Evolutionary conservation across 1,284 basidiomycete species (phyloP).

Genomic region (Moniliella sp.): DNA sequence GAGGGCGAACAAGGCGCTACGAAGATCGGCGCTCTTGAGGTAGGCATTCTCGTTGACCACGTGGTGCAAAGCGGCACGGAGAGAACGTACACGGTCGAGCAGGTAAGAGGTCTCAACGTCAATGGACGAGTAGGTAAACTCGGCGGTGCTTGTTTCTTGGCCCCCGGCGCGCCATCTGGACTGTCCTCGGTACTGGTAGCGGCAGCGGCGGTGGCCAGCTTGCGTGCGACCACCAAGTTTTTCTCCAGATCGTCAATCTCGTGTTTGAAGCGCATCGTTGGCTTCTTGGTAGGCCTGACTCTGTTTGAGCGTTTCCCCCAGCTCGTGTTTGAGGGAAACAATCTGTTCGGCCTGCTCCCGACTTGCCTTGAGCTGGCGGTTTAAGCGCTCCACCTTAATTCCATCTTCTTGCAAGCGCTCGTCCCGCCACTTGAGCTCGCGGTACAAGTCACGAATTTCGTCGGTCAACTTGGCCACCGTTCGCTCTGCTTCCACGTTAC

Average conservation of each 20-base stretch:
- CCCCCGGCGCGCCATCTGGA: slow-evolving; percentile 1
- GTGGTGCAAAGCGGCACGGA: slow-evolving; percentile 68
- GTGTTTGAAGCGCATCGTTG: slow-evolving; percentile 67
- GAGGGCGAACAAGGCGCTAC: slow-evolving; percentile 55
- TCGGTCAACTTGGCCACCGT: slow-evolving; percentile 64
- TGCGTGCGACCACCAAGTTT: no score
- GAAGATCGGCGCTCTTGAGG: slow-evolving; percentile 66
- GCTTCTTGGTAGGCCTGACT: slow-evolving; percentile 74
- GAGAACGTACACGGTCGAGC: slow-evolving; percentile 52
- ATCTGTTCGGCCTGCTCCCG: slow-evolving; percentile 65
- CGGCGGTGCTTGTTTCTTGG: slow-evolving; percentile 1
- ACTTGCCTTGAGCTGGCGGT: slow-evolving; percentile 65
- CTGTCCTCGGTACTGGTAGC: neutral
- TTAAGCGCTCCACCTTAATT: slow-evolving; percentile 84
- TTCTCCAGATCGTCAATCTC: slow-evolving; percentile 68
- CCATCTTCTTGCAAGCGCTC: slow-evolving; percentile 65
- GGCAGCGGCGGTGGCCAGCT: no score
- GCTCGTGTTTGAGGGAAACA: slow-evolving; percentile 54
- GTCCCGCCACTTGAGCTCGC: slow-evolving; percentile 53
- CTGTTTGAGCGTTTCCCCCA: slow-evolving; percentile 59
- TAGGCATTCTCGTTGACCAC: slow-evolving; percentile 73
- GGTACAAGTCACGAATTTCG: slow-evolving; percentile 63
- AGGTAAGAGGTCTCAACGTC: slow-evolving; percentile 13
- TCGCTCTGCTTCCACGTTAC: slow-evolving; percentile 75
- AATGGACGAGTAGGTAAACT: neutral